Conservation (phyloP, 2,329 filamentous ascomycete genomes). For the Claviceps cyperi region DNA sequence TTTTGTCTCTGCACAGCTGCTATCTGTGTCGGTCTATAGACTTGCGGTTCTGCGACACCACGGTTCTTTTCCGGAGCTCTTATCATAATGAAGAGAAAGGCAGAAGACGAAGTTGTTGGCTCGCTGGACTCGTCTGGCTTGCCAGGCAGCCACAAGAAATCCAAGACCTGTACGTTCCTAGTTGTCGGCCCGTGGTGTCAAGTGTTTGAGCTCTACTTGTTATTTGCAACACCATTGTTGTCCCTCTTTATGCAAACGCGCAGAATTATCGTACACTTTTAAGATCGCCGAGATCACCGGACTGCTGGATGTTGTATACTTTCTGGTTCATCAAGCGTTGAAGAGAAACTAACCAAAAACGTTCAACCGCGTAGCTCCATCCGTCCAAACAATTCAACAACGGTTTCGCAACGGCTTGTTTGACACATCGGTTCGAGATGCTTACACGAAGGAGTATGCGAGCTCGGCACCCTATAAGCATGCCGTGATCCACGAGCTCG, state of each 20-base stretch:
- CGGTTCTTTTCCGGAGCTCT: neutral
- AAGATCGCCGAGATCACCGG: no score
- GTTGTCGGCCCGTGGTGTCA: neutral
- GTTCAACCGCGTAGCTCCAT: conserved; percentile 25
- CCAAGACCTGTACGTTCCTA: conserved; percentile 29
- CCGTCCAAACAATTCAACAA: conserved; percentile 33
- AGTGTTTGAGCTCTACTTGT: no score
- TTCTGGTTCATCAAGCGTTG: no score
- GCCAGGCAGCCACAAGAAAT: conserved; percentile 34
- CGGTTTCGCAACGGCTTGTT: conserved; percentile 56
- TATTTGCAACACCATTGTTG: no score
- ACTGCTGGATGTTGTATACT: no score
- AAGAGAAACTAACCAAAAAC: no score
- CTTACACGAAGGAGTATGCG: conserved; percentile 49
- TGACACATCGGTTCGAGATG: conserved; percentile 38
- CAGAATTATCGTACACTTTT: no score
- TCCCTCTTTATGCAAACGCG: no score
- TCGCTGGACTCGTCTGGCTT: conserved; percentile 10
- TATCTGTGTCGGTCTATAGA: no score
- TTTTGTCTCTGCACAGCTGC: no score
- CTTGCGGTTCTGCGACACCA: no score
- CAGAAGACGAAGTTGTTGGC: conserved; percentile 28
- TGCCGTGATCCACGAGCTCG: conserved; percentile 69
- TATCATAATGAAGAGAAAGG: conserved; percentile 45
- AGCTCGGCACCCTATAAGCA: conserved; percentile 70